These are phyloP conservation scores for Cercospora brassicicola DNA, from an alignment of 2,329 filamentous ascomycete species.

Conservation along the genomic window DNA sequence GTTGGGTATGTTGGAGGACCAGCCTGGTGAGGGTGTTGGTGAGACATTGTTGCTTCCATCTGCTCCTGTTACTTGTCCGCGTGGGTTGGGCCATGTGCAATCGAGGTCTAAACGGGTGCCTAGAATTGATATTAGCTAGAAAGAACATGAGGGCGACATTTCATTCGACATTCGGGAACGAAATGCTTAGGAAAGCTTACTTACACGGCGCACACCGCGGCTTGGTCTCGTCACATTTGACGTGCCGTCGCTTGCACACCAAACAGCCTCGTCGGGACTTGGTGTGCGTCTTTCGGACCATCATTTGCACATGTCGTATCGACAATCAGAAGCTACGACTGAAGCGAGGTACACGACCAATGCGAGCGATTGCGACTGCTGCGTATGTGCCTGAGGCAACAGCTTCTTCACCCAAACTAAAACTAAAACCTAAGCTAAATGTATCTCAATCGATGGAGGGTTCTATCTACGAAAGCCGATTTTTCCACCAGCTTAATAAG, in stretches of 20 bases:
- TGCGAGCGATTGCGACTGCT: neutral
- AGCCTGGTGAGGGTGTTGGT: slow-evolving; percentile 5
- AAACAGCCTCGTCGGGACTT: slow-evolving; percentile 28
- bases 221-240: slow-evolving; percentile 23
- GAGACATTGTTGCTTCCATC: slow-evolving; percentile 10
- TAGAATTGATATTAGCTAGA: neutral
- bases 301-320: slow-evolving; percentile 6
- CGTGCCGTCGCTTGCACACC: slow-evolving; percentile 28
- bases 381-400: neutral
- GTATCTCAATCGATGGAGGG: neutral
- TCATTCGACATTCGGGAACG: neutral
- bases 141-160: neutral
- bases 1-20: slow-evolving; percentile 1
- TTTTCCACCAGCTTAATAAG: neutral
- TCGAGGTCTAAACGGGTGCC: slow-evolving; percentile 24
- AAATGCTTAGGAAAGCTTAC: neutral
- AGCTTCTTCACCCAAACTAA: neutral
- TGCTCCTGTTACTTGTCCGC: neutral
- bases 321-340: neutral
- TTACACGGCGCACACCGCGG: slow-evolving; percentile 13
- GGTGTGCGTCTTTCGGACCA: slow-evolving; percentile 25
- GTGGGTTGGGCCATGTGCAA: slow-evolving; percentile 12
- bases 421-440: neutral
- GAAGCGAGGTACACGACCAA: neutral
- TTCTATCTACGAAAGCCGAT: neutral